Evolutionary conservation across 805 yeast genomes (phyloP).

Genomic region (Isabelozyma gotoi): DNA sequence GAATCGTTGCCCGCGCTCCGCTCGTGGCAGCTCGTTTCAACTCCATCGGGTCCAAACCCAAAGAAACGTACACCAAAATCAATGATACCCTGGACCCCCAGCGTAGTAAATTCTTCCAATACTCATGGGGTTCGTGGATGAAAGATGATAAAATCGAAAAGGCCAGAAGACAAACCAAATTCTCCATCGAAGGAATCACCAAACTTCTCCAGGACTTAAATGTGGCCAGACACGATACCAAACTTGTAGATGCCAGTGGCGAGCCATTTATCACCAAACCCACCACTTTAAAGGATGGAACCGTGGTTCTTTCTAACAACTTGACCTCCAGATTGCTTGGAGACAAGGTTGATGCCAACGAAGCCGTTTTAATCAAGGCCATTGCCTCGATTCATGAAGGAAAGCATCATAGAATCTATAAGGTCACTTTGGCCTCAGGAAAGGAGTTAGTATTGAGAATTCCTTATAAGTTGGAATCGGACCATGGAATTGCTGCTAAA

Average conservation of each 20-base stretch:
- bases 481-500: slow-evolving; percentile 61
- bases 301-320: slow-evolving; percentile 51
- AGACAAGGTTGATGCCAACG: slow-evolving; percentile 39
- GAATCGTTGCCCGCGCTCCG: not conserved
- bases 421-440: slow-evolving; percentile 60
- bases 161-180: slow-evolving; percentile 72
- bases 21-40: slow-evolving; percentile 1
- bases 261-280: slow-evolving; percentile 25
- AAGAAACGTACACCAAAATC: slow-evolving; percentile 52
- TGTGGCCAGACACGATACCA: slow-evolving; percentile 26
- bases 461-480: slow-evolving; percentile 78
- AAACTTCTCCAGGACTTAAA: slow-evolving; percentile 49
- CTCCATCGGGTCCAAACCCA: slow-evolving; percentile 21
- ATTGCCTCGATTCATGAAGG: slow-evolving; percentile 90
- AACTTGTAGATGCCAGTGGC: slow-evolving; percentile 22
- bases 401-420: slow-evolving; percentile 86
- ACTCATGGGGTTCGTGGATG: slow-evolving; percentile 96
- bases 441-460: slow-evolving; percentile 73
- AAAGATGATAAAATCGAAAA: slow-evolving; percentile 74
- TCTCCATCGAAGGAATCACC: slow-evolving; percentile 77
- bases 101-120: slow-evolving; percentile 74
- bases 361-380: slow-evolving; percentile 53
- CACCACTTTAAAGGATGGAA: slow-evolving; percentile 40
- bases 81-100: slow-evolving; percentile 65
- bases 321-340: slow-evolving; percentile 44